Evolutionary conservation across 352 stramenopile species (phyloP), one percentile per base, ranked within the genome.

Genomic region (Globisporangium spiculum): DNA sequence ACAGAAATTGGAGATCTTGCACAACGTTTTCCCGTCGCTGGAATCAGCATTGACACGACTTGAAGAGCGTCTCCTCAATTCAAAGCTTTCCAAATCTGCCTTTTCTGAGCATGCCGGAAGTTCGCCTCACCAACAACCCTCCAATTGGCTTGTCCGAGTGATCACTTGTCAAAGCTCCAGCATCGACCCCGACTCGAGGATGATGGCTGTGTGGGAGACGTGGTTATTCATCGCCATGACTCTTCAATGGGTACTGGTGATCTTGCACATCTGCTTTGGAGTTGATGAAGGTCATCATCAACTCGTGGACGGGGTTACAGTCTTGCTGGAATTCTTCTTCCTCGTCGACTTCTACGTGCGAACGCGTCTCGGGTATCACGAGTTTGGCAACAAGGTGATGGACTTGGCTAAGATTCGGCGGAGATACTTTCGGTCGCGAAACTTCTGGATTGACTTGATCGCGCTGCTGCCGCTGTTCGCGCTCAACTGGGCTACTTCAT

Each of bases 371-470:
- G 79, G 81, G 0, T 86, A 74, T 30, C 75, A 84, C 53, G 75
- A 76, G 41, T 88, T 79, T 60, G 79, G 81, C 32, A 86, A 85
- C 75, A 89, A 87, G 52, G 72, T 87, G 36, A 79, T 84, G 73
- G 69, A 84, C 54, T 20, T 67, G 3, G 24, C 24, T 6, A 59
- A 66, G 3, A 86, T 87, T 58, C 79, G 73, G 27, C 59, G 41
- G 1, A 59, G 44, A 4, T 89, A 84, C 61, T 72, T 84, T 24
- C 66, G 67, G 1, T 89, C 81, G 0, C 62, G 26, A 18, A 63
- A 58, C 0, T 89, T 89, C 60, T 10, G 70, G 9, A 59, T 89
- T 38, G 81, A 89, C 57, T 24, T 79, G 18, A 24, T 82, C 4
- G 72, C 81, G 16, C 44, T 86, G 0, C 53, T 79, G 2, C 81